Percentiles rank a stretch among this genome's conserved stretches.
Evolutionary conservation across 177 flowering plant genomes (phyloP).

Genomic region (Vitis hybrid): DNA sequence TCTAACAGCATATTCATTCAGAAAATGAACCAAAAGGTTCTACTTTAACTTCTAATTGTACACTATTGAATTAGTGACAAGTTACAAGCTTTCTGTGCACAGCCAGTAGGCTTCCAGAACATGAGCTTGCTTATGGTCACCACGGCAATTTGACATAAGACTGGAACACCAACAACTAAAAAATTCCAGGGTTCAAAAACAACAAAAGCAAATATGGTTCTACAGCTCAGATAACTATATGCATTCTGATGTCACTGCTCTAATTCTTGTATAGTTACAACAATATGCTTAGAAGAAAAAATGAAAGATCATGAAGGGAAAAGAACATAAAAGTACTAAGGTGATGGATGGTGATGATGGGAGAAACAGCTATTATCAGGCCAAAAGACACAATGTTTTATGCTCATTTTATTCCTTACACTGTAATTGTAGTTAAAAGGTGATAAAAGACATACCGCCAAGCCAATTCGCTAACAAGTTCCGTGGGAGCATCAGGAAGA

Average conservation of each 20-base stretch:
- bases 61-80: no score
- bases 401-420: neutral
- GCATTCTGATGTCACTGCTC: neutral
- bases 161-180: no score
- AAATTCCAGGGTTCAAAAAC: no score
- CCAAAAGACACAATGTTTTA: neutral
- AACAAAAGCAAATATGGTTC: neutral
- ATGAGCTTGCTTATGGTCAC: no score
- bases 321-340: neutral
- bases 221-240: neutral
- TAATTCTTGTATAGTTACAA: no score
- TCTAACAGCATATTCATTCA: no score
- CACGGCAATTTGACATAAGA: no score
- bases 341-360: neutral
- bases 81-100: no score
- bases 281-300: neutral
- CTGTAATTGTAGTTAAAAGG: neutral
- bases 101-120: no score
- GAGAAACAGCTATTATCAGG: neutral
- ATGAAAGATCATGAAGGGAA: neutral
- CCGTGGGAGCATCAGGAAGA: constrained; percentile 88
- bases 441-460: constrained; percentile 61
- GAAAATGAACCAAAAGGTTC: no score
- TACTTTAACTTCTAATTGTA: no score
- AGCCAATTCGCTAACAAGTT: constrained; percentile 81